Base-by-base conservation (phyloP, 495 filamentous ascomycete species). In the Hypoxylon fuscum region DNA sequence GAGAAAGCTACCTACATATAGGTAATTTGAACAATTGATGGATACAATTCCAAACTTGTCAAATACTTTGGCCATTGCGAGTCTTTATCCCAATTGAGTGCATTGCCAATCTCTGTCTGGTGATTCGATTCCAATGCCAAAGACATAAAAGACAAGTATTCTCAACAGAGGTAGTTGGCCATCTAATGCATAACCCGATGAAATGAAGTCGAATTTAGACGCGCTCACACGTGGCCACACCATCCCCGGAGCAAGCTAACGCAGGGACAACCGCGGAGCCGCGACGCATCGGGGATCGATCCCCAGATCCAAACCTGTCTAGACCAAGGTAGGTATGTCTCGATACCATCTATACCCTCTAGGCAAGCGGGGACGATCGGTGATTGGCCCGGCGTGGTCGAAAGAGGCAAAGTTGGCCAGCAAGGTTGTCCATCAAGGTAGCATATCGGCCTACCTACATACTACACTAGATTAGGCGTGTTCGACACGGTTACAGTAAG, bases 371-470 rank as follows among this genome's bases (percentile, higher is more conserved):
- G 14, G 10, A 49, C 21, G 45, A 52, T 21, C n/a, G n/a, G 20
- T 67, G 64, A 67, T 67, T 67, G 64, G 63, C 35, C 2, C 12
- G 9, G 10, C n/a, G 31, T 5, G 20, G 45, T 40, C 50, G 7
- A 40, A 55, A 46, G 22, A 32, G 56, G 35, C 22, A 18, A 44
- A 23, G 25, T 14, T 54, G 58, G 64, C 64, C 58, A 58, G 23
- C 64, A 67, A 41, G 64, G 64, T 64, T 58, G 45, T 38, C 58
- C 63, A 62, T 53, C 63, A 47, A 52, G 63, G 63, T 61, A 52
- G 8, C n/a, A n/a, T 27, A 27, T 27, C 4, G 25, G 25, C 8
- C 4, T 27, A 21, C 5, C 32, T 5, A 17, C 7, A 12, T 10
- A 10, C 27, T 2, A 35, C 17, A 6, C 32, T 20, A 10, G 17